These are phyloP conservation scores for Pythium volutum DNA, from an alignment of 352 stramenopile species.

Conservation along the genomic window DNA sequence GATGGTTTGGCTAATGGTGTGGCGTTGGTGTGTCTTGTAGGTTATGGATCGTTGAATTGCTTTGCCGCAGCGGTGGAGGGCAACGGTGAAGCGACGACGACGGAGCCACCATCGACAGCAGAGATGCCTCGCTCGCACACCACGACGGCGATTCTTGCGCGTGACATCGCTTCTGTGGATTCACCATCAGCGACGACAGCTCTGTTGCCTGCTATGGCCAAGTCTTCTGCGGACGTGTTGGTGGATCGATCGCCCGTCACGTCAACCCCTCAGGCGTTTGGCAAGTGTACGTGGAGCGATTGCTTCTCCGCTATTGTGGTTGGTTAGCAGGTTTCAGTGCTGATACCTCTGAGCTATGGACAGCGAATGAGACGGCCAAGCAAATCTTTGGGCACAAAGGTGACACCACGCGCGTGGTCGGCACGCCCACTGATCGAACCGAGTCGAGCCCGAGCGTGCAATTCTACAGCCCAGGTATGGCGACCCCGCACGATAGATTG, in stretches of 20 bases:
- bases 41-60: slow-evolving; percentile 18
- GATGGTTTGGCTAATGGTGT: neutral
- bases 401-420: neutral
- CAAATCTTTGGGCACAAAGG: slow-evolving; percentile 2
- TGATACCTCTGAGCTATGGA: neutral
- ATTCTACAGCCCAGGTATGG: slow-evolving; percentile 40
- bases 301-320: neutral
- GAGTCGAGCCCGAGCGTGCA: slow-evolving; percentile 38
- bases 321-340: neutral
- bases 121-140: neutral
- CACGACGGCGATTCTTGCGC: neutral
- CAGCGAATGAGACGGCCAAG: slow-evolving; percentile 23
- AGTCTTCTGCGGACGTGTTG: neutral
- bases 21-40: neutral
- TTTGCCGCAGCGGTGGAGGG: slow-evolving; percentile 21
- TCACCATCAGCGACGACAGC: neutral
- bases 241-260: neutral
- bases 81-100: neutral
- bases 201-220: neutral
- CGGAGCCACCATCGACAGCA: neutral
- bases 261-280: neutral
- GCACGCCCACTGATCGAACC: slow-evolving; percentile 6
- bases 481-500: neutral
- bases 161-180: neutral
- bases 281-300: slow-evolving; percentile 26